Conservation (phyloP, 345 rosid genomes). For the Moringa oleifera region DNA sequence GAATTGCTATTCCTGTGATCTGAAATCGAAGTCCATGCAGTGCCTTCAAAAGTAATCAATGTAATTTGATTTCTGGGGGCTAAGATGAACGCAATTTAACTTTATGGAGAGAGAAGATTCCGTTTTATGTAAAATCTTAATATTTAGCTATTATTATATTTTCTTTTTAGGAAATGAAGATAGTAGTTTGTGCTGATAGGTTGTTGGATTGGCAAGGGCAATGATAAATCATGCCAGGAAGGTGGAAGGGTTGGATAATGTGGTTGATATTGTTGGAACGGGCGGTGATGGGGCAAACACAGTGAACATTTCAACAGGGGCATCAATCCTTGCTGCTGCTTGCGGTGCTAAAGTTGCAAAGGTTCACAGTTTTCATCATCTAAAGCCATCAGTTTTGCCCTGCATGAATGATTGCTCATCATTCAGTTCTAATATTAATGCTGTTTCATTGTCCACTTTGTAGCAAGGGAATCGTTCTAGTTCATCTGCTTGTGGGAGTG, state of each 20-base stretch:
- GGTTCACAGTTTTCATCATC: conserved; percentile 30
- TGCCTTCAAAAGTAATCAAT: background rate
- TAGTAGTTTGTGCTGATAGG: conserved; percentile 27
- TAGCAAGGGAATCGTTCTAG: conserved; percentile 98
- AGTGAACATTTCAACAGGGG: conserved; percentile 90
- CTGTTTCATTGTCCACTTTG: conserved; percentile 9
- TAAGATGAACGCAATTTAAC: background rate
- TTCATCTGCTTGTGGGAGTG: conserved; percentile 99
- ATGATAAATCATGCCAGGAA: conserved; percentile 73
- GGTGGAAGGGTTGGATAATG: conserved; percentile 72
- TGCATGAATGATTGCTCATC: too few relatives aligned
- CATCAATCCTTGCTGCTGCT: conserved; percentile 90
- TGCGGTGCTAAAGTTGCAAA: conserved; percentile 97
- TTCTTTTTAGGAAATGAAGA: background rate
- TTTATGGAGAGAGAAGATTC: background rate
- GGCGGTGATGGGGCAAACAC: conserved; percentile 98
- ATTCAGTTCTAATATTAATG: background rate
- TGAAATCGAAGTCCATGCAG: background rate
- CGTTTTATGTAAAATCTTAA: too few relatives aligned
- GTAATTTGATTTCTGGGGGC: background rate
- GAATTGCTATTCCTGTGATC: background rate
- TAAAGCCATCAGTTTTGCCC: background rate
- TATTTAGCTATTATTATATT: too few relatives aligned
- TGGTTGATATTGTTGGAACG: conserved; percentile 86
- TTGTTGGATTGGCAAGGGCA: conserved; percentile 83